These are phyloP conservation scores for Botrytis byssoidea DNA, from an alignment of 2,329 filamentous ascomycete genomes.

Conservation along the genomic window DNA sequence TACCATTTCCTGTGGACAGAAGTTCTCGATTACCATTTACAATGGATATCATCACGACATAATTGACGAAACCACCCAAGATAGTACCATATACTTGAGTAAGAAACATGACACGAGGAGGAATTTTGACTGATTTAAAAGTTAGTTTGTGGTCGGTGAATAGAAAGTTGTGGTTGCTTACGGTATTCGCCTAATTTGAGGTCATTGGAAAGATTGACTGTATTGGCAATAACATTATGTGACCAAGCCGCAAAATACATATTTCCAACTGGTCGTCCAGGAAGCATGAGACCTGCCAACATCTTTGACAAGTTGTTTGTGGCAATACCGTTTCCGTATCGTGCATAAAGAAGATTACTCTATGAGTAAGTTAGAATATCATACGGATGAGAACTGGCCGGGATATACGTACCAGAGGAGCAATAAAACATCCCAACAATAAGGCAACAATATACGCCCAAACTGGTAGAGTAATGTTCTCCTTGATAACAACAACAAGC, in stretches of 20 bases:
- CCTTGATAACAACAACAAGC: slow-evolving; percentile 42
- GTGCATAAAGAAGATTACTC: slow-evolving; percentile 52
- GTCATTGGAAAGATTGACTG: slow-evolving; percentile 51
- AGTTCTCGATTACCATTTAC: slow-evolving; percentile 45
- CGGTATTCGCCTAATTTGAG: slow-evolving; percentile 60
- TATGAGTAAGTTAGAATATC: slow-evolving; percentile 33
- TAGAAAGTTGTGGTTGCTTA: slow-evolving; percentile 35
- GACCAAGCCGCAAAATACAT: slow-evolving; percentile 56
- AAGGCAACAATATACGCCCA: slow-evolving; percentile 46
- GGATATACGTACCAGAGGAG: slow-evolving; percentile 46
- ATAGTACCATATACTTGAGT: slow-evolving; percentile 46
- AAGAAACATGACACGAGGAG: slow-evolving; percentile 46
- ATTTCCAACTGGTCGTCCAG: slow-evolving; percentile 43
- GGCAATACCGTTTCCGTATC: slow-evolving; percentile 56
- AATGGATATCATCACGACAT: slow-evolving; percentile 47
- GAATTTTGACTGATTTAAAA: slow-evolving; percentile 46
- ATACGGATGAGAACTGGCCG: background rate
- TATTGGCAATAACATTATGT: slow-evolving; percentile 53
- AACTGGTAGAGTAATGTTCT: slow-evolving; percentile 42
- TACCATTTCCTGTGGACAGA: slow-evolving; percentile 44
- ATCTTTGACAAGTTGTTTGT: slow-evolving; percentile 58
- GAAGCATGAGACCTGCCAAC: slow-evolving; percentile 49
- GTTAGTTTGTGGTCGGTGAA: slow-evolving; percentile 28
- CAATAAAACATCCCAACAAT: slow-evolving; percentile 44
- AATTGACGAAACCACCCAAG: slow-evolving; percentile 48